A percentile compares a stretch with the other conserved stretches of the same genome.
Evolutionary conservation across 371 early-diverging fungal species (phyloP).

Genomic region (Apophysomyces trapeziformis): DNA sequence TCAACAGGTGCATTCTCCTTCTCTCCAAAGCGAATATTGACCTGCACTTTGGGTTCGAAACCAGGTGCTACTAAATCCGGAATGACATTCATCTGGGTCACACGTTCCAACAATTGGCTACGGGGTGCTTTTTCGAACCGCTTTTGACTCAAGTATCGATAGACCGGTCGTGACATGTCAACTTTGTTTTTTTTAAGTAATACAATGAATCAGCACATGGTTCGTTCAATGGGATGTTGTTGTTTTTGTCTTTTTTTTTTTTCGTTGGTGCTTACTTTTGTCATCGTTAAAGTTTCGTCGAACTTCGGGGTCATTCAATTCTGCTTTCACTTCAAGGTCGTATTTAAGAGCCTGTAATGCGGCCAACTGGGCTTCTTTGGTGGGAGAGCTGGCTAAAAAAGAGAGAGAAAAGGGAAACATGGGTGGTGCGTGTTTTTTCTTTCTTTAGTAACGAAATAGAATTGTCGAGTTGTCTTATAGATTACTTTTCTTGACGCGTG

Average conservation of each 20-base stretch:
- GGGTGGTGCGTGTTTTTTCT: not conserved
- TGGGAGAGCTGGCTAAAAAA: constrained; percentile 37
- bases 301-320: constrained; percentile 73
- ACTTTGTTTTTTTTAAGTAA: constrained; percentile 26
- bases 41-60: constrained; percentile 52
- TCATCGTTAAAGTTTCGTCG: constrained; percentile 68
- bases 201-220: not conserved
- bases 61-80: constrained; percentile 74
- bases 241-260: constrained; percentile 46
- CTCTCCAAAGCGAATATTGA: constrained; percentile 48
- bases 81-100: constrained; percentile 80
- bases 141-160: constrained; percentile 69
- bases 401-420: too few relatives aligned
- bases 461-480: not conserved
- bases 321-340: constrained; percentile 72
- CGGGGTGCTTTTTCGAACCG: constrained; percentile 69
- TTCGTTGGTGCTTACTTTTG: constrained; percentile 48
- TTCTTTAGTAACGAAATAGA: constrained; percentile 7
- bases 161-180: constrained; percentile 76
- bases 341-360: constrained; percentile 62
- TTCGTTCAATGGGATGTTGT: not conserved
- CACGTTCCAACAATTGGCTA: constrained; percentile 69
- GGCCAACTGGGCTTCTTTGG: constrained; percentile 46
- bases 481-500: constrained; percentile 57
- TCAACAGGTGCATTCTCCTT: constrained; percentile 42